Evolutionary conservation across 2,329 filamentous ascomycete genomes (phyloP).

Genomic region (Cladosporium sp.): DNA sequence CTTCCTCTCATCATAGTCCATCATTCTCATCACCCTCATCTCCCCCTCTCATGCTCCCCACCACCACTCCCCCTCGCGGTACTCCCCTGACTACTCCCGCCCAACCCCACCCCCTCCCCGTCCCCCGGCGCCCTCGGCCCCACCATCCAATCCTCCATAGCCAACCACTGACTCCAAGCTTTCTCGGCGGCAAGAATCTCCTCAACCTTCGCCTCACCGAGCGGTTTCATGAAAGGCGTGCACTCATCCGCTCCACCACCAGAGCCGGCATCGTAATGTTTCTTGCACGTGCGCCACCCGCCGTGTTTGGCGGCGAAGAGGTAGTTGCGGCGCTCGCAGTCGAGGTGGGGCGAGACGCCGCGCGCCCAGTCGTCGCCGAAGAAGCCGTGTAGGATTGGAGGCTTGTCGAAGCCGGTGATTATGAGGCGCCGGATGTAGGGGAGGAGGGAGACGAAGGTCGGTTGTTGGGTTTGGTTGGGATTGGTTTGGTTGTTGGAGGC

Average conservation of each 20-base stretch:
- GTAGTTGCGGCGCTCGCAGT: conserved; percentile 89
- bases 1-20: too few relatives aligned
- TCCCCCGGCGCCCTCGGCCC: conserved; percentile 59
- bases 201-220: conserved; percentile 65
- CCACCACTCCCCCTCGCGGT: not conserved
- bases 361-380: conserved; percentile 90
- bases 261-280: conserved; percentile 76
- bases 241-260: conserved; percentile 67
- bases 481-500: conserved; percentile 35
- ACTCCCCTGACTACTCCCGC: not conserved
- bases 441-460: conserved; percentile 62
- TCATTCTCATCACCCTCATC: too few relatives aligned
- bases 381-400: conserved; percentile 85
- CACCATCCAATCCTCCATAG: conserved; percentile 99
- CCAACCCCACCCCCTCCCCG: not conserved
- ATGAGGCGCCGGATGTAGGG: conserved; percentile 89
- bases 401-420: conserved; percentile 85
- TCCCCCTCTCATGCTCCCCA: too few relatives aligned
- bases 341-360: conserved; percentile 77
- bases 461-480: conserved; percentile 15
- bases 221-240: conserved; percentile 79
- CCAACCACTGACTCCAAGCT: conserved; percentile 90
- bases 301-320: conserved; percentile 92
- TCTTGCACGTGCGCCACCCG: conserved; percentile 84
- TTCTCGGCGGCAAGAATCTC: conserved; percentile 81